phyloP scores from a whole-genome alignment of 1,139 yeast species.

The Hyphopichia fennica region DNA sequence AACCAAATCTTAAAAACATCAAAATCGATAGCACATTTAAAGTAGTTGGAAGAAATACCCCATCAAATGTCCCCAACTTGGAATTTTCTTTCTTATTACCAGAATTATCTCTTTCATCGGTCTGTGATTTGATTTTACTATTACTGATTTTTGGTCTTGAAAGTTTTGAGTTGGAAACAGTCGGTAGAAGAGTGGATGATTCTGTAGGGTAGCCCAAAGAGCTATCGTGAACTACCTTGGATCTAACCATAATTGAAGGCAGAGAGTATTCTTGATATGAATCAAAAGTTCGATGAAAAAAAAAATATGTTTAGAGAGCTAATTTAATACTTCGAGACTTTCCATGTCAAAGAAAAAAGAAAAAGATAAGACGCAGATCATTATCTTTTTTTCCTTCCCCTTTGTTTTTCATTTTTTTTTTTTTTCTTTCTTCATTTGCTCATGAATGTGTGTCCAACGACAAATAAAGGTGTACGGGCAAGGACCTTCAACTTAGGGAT shows the following conservation, averaged over 20 bases:
- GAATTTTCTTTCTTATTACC: slow-evolving; percentile 1
- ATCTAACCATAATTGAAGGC: background rate
- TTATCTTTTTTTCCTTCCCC: too few relatives aligned
- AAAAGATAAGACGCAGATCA: background rate
- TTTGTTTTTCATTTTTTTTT: background rate
- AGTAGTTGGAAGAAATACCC: slow-evolving; percentile 77
- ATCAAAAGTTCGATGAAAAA: background rate
- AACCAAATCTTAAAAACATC: slow-evolving; percentile 80
- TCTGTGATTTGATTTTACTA: background rate
- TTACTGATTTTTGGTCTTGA: background rate
- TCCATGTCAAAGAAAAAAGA: background rate
- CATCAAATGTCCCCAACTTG: slow-evolving; percentile 72
- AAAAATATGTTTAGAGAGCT: too few relatives aligned
- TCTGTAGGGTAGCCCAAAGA: background rate
- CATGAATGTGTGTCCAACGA: too few relatives aligned
- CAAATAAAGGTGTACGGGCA: too few relatives aligned
- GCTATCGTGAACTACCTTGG: background rate
- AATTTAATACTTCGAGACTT: too few relatives aligned
- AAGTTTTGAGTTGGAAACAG: background rate
- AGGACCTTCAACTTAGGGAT: too few relatives aligned
- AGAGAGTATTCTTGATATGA: too few relatives aligned
- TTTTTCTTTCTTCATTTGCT: background rate
- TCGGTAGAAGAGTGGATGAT: background rate
- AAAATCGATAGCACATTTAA: slow-evolving; percentile 74
- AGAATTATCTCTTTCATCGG: background rate